Percentiles rank a stretch among this genome's conserved stretches.
These are phyloP conservation scores for Syzygium oleosum DNA, from an alignment of 345 rosid species.

Conservation along the genomic window DNA sequence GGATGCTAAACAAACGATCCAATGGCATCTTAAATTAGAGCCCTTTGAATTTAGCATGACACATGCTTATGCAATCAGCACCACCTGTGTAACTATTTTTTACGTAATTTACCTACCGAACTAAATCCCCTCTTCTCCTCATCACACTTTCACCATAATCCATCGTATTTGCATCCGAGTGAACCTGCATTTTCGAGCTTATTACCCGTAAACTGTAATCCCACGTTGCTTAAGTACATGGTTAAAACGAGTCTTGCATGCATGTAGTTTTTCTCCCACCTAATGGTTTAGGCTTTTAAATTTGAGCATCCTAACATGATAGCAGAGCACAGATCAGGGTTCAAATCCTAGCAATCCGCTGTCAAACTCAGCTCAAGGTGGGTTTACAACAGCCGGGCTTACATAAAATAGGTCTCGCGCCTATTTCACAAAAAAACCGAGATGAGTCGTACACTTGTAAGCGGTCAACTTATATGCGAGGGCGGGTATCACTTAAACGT, in stretches of 20 bases:
- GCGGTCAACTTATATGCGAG: no score
- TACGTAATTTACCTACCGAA: neutral
- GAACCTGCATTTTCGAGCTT: neutral
- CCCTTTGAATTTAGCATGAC: neutral
- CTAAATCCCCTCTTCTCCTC: neutral
- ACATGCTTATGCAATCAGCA: neutral
- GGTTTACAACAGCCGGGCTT: no score
- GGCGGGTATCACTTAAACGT: no score
- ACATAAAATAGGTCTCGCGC: no score
- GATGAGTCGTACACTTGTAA: no score
- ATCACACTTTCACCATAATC: neutral
- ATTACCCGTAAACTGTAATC: neutral
- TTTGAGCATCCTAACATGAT: no score
- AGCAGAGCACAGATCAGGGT: no score
- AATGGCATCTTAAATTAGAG: neutral
- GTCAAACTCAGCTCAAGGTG: no score
- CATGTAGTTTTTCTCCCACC: neutral
- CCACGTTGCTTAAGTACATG: accelerated
- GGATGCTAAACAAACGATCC: neutral
- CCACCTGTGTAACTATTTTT: neutral
- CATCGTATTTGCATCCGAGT: neutral
- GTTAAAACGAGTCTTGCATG: neutral
- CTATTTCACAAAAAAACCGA: no score
- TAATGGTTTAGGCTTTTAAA: neutral
- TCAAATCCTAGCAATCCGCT: no score